Conservation (phyloP, 257 asterid genomes). For the Striga asiatica region DNA sequence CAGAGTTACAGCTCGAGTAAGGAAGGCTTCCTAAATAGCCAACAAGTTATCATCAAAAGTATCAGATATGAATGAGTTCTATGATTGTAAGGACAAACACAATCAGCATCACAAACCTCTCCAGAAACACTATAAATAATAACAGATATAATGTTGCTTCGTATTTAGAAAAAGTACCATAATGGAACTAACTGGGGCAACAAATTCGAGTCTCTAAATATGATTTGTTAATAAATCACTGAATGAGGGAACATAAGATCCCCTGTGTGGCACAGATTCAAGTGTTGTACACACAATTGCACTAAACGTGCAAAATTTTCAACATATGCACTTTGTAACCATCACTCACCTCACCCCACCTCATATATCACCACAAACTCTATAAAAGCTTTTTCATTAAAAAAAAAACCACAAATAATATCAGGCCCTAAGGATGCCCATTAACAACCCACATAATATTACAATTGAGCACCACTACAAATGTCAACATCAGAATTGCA, state of each 20-base stretch:
- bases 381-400: neutral
- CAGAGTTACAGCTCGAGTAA: neutral
- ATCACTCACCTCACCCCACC: too few relatives aligned
- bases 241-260: neutral
- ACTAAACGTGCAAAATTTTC: neutral
- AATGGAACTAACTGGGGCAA: neutral
- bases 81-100: neutral
- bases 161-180: neutral
- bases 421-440: neutral
- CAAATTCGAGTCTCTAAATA: neutral
- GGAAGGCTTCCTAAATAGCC: conserved; percentile 4
- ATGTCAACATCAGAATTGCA: neutral
- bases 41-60: neutral
- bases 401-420: conserved; percentile 2
- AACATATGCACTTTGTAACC: neutral
- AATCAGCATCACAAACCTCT: neutral
- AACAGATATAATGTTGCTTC: neutral
- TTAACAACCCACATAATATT: neutral
- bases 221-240: neutral
- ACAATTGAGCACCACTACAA: neutral
- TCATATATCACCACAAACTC: neutral
- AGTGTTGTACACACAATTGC: neutral
- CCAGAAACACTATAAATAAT: neutral
- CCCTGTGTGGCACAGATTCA: neutral
- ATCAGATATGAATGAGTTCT: neutral